Evolutionary conservation across 495 filamentous ascomycete species (phyloP), one percentile per base, ranked within the genome.

Genomic region (Aspergillus campestris): DNA sequence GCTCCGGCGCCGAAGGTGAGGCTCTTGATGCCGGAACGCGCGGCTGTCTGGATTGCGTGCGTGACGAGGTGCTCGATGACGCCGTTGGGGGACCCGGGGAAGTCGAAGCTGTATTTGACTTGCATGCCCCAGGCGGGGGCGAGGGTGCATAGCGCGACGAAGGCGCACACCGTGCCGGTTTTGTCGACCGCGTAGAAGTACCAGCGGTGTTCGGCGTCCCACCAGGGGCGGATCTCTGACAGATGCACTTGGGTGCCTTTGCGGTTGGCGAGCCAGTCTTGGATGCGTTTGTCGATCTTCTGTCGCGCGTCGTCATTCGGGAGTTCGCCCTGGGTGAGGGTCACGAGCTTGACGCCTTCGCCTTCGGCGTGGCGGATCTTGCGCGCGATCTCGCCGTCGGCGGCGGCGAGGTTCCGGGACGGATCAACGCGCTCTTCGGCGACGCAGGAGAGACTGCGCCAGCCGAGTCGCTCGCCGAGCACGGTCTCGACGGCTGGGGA

Each of bases 31-130:
- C 86, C 86, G 0, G 68, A 57, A 31, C 76, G 72, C 31, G 79
- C 77, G 27, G 86, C 76, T 28, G 72, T 69, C 55, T 83, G 79
- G 57, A 94, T 80, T n/a, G 86, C 80, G 55, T 82, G 78, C 13
- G 83, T 81, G 53, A 89, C 85, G 39, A 89, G 76, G 3, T 75
- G 69, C 64, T 94, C 88, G 50, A 92, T 94, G 31, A 82, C 82
- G 44, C 87, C 88, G 45, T 73, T 83, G 3, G 87, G 84, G 3
- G 86, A 73, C 12, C 76, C 77, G 11, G 87, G 87, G 72, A 94
- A 92, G 59, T 91, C 87, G 46, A 92, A 77, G 34, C 81, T 81
- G 65, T 87, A 91, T 67, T 94, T 92, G 64, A 92, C 81, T 67
- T 94, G 87, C 73, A 84, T 88, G 44, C 87, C 87, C 51, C 90